Evolutionary conservation across 2,329 filamentous ascomycete genomes (phyloP).

Genomic region (Hymenotorrendiella dingleyae): DNA sequence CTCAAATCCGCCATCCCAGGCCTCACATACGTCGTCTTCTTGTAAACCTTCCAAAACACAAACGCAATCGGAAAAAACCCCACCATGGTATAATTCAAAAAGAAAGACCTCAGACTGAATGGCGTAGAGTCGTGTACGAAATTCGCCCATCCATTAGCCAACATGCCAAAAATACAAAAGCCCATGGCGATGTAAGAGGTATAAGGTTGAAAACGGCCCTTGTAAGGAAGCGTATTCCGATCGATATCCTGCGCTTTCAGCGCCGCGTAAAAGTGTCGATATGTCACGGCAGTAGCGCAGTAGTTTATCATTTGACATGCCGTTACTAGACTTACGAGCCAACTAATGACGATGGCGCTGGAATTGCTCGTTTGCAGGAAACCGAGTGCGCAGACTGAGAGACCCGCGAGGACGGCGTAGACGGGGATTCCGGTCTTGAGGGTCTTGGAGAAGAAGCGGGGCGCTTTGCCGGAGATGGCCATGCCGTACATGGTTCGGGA

Average conservation of each 20-base stretch:
- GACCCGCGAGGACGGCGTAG: constrained; percentile 56
- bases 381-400: constrained; percentile 54
- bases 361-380: constrained; percentile 60
- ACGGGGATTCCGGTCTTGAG: constrained; percentile 49
- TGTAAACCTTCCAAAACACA: constrained; percentile 63
- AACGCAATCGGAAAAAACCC: constrained; percentile 53
- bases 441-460: constrained; percentile 53
- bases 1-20: constrained; percentile 49
- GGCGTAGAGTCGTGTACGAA: neutral
- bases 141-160: constrained; percentile 40
- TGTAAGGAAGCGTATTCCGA: constrained; percentile 55
- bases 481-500: constrained; percentile 66
- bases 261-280: constrained; percentile 65
- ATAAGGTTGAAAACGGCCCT: constrained; percentile 52
- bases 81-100: constrained; percentile 62
- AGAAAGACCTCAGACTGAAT: constrained; percentile 52
- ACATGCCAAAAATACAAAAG: constrained; percentile 61
- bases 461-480: constrained; percentile 60
- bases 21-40: constrained; percentile 47
- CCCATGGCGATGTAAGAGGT: constrained; percentile 53
- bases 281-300: constrained; percentile 61
- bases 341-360: constrained; percentile 34
- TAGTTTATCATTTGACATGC: constrained; percentile 55
- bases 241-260: constrained; percentile 61
- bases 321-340: constrained; percentile 43